Evolutionary conservation across 208 protist species (phyloP).

Genomic region (Trypanosoma caninum): DNA sequence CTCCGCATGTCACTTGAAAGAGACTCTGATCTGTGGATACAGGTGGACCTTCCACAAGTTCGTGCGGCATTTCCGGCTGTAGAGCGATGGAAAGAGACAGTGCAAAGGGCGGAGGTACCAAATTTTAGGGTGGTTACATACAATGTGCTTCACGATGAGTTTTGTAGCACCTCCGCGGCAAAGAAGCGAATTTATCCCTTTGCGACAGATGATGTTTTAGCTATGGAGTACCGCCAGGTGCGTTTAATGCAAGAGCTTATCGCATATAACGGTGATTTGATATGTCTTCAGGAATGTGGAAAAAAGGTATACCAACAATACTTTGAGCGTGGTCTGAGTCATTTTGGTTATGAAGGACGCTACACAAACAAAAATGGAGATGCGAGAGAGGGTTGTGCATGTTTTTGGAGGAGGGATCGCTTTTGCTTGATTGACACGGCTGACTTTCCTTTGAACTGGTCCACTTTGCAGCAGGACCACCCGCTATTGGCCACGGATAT

Average conservation of each 20-base stretch:
- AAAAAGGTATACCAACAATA: constrained; percentile 71
- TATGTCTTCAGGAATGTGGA: constrained; percentile 89
- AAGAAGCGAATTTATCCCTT: constrained; percentile 84
- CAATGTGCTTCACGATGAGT: constrained; percentile 90
- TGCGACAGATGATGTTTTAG: constrained; percentile 67
- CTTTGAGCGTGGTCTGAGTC: constrained; percentile 53
- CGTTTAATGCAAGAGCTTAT: constrained; percentile 83
- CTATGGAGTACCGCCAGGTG: constrained; percentile 62
- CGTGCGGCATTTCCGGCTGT: constrained; percentile 35
- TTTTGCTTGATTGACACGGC: constrained; percentile 36
- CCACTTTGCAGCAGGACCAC: constrained; percentile 34
- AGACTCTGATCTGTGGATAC: constrained; percentile 50
- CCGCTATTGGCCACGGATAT: constrained; percentile 40
- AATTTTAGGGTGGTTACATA: constrained; percentile 85
- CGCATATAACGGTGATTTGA: constrained; percentile 72
- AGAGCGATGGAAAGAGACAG: constrained; percentile 61
- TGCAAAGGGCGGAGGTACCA: constrained; percentile 27
- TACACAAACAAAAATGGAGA: constrained; percentile 78
- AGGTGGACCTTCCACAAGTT: constrained; percentile 55
- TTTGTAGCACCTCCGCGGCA: constrained; percentile 60
- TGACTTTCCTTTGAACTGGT: constrained; percentile 62
- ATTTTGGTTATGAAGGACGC: constrained; percentile 59
- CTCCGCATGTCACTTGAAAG: constrained; percentile 51
- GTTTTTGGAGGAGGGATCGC: constrained; percentile 49
- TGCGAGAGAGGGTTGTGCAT: constrained; percentile 74